Evolutionary conservation across 768 basidiomycete species (phyloP).

Genomic region (Clitopilus passeckerianus): DNA sequence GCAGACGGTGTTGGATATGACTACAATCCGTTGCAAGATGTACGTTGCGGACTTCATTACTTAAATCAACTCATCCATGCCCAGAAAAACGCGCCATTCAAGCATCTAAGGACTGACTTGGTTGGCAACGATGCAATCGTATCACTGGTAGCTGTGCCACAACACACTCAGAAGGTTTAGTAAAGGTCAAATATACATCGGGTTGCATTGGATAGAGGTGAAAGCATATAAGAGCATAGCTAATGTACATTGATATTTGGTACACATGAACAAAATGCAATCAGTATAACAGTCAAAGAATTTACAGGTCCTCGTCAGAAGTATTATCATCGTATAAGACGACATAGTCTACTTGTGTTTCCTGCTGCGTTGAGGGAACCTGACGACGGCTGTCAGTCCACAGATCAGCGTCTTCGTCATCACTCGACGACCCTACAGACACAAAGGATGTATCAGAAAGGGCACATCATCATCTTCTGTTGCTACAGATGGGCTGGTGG

Average conservation of each 20-base stretch:
- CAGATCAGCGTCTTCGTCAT: conserved; percentile 46
- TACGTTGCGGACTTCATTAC: conserved; percentile 4
- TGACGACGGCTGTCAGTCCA: conserved; percentile 50
- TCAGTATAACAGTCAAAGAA: not conserved
- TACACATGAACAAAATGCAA: too few species aligned
- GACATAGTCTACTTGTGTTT: conserved; percentile 55
- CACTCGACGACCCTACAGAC: conserved; percentile 53
- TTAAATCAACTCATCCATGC: not conserved
- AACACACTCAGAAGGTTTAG: not conserved
- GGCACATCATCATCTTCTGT: conserved; percentile 19
- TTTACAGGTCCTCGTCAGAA: conserved; percentile 41
- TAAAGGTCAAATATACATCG: too few species aligned
- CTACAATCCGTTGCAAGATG: conserved; percentile 8
- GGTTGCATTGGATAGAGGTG: too few species aligned
- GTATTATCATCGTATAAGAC: conserved; percentile 66
- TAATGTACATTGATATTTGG: too few species aligned
- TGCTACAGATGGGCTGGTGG: conserved; percentile 7
- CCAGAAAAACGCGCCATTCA: conserved; percentile 12
- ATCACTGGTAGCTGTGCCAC: not conserved
- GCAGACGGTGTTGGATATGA: conserved; percentile 59
- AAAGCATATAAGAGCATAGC: too few species aligned
- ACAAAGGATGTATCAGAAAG: conserved; percentile 46
- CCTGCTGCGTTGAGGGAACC: conserved; percentile 25
- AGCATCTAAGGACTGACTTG: conserved; percentile 22
- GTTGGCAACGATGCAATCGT: conserved; percentile 32